Evolutionary conservation across 345 rosid species (phyloP), one percentile per base, ranked within the genome.

Genomic region (Excoecaria agallocha): DNA sequence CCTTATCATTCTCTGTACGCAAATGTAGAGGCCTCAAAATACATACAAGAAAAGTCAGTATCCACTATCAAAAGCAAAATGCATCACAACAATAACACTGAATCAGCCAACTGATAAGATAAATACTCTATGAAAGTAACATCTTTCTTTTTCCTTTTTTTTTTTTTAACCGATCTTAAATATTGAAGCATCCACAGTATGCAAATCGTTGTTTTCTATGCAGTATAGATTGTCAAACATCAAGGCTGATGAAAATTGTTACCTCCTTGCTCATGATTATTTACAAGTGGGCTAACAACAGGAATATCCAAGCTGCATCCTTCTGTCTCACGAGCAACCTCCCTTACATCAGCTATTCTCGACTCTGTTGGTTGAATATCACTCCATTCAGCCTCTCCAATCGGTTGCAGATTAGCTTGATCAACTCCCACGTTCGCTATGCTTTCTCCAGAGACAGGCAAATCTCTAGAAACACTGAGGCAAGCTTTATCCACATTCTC

Each of bases 311-410:
- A 68, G 84, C 95, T 92, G 84, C 83, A 85, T 56, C 87, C 80
- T 73, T 81, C 95, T n/a, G 85, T 84, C 84, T 83, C 89, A 0
- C 89, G 71, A 19, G 88, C 81, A 66, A 90, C 78, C 84, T 91
- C 98, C 82, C 96, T 81, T 56, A 95, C 99, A 73, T 93, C 92
- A 4, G 93, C 82, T 70, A 91, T 85, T 68, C 87, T 85, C 37
- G 93, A 81, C 68, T 91, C 99, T 7, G 98, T 91, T 76, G 99
- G 93, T 82, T 86, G 97, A 80, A 95, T 91, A 80, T 92, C 96
- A 58, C 85, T 92, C 99, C 98, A 90, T 72, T 89, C 81, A 11
- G 74, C 84, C 22, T 93, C 96, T 59, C 82, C 89, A 56, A 86
- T 82, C 11, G 92, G 87, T 77, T 63, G 89, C 79, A 76, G 78